Percentiles rank a stretch among this genome's conserved stretches.
Evolutionary conservation across 2,329 filamentous ascomycete genomes (phyloP).

Genomic region (Phialocephala sp.): DNA sequence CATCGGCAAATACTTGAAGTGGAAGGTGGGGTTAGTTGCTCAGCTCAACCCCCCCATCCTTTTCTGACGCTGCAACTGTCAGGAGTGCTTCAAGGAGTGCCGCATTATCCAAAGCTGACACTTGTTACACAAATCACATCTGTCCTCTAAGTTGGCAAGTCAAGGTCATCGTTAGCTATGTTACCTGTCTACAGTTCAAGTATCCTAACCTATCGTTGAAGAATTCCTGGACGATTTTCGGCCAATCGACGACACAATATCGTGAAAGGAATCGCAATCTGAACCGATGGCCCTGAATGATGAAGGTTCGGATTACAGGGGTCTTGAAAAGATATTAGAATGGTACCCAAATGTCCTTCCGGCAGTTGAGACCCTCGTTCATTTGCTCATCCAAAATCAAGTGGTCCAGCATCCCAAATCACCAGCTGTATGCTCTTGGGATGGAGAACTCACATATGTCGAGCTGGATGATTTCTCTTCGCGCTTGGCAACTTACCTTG

Average conservation of each 20-base stretch:
- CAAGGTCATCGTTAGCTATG: neutral
- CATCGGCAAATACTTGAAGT: neutral
- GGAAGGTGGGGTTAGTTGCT: neutral
- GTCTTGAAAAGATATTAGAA: conserved; percentile 1
- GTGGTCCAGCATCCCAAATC: neutral
- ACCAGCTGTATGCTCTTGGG: conserved; percentile 14
- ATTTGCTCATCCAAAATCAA: neutral
- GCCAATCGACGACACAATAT: neutral
- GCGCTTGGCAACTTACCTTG: conserved; percentile 4
- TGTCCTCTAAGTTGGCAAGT: neutral
- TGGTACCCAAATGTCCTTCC: conserved; percentile 7
- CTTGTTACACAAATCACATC: neutral
- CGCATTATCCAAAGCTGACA: too few species aligned
- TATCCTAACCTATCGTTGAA: neutral
- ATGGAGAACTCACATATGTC: conserved; percentile 14
- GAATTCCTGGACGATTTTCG: neutral
- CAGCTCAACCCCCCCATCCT: neutral
- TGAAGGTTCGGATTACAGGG: neutral
- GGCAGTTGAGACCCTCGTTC: conserved; percentile 1
- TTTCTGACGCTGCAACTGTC: too few species aligned
- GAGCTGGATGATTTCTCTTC: conserved; percentile 7
- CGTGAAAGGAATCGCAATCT: neutral
- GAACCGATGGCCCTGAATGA: neutral
- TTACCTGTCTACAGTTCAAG: neutral
- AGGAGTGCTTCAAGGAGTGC: too few species aligned